Evolutionary conservation across 1,284 basidiomycete species (phyloP), one percentile per base, ranked within the genome.

Genomic region (Trichosporon coremiiforme): DNA sequence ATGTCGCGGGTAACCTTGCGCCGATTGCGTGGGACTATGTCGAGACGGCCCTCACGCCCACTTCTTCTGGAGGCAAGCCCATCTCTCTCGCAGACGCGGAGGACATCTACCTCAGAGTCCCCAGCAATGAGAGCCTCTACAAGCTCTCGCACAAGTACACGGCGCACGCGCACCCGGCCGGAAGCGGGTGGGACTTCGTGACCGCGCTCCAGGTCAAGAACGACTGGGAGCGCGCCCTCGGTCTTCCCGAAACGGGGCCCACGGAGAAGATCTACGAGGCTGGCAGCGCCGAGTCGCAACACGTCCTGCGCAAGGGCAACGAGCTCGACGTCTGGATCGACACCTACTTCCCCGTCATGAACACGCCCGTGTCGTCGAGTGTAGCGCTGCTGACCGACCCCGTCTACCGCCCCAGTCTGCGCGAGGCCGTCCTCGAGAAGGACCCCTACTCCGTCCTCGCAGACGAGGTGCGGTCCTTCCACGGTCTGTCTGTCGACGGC

Each of bases 301-400:
- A 45, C 47, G 57, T 31, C 7, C 31, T 62, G 31, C 29, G 57
- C 17, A 62, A 25, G 25, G 74, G 73, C 66, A 67, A 77, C 38
- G 76, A 78, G 68, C 67, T 79, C 4, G 77, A 76, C 36, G 83
- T 84, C 2, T 84, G 83, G 83, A 74, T 84, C 45, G 83, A 84
- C 74, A 83, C 81, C 62, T 95, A 95, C 82, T 94, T 90, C 80
- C 93, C 94, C 0, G 85, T 93, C 47, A 84, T 95, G 84, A 92
- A 94, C 81, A 90, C 88, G 1, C 89, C 91, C 3, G 84, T 90
- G 6, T 87, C 89, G 68, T 85, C 85, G 45, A 74, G 76, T 1
- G 75, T 80, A 5, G 81, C 80, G 0, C 75, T 82, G 3, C 71
- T 79, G 45, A 74, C 78, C 3, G 77, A 80, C 53, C 77, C 79